Conservation (phyloP, 192 early-diverging fungal genomes). For the Lobulomyces angularis region DNA sequence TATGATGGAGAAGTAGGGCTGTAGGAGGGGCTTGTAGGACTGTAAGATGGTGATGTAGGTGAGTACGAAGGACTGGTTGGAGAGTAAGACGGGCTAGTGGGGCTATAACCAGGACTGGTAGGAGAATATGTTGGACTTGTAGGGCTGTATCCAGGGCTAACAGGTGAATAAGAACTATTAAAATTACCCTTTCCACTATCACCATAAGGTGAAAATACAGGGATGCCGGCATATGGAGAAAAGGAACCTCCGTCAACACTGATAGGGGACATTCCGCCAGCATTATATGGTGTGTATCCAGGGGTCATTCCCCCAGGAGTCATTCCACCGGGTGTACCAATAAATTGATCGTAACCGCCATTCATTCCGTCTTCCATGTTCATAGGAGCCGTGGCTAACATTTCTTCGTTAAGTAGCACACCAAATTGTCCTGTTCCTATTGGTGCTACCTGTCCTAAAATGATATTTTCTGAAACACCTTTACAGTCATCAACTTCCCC, state of each 20-base stretch:
- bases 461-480: conserved; percentile 94
- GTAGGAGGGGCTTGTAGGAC: conserved; percentile 29
- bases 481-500: conserved; percentile 89
- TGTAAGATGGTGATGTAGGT: conserved; percentile 31
- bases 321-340: conserved; percentile 10
- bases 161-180: conserved; percentile 21
- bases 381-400: conserved; percentile 55
- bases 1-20: conserved; percentile 68
- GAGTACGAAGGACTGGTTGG: conserved; percentile 38
- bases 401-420: conserved; percentile 85
- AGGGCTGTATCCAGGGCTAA: conserved; percentile 30
- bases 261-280: conserved; percentile 35
- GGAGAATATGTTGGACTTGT: conserved; percentile 45
- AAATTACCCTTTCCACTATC: too few species aligned
- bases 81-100: conserved; percentile 63
- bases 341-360: too few species aligned
- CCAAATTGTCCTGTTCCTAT: conserved; percentile 90
- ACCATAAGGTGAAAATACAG: too few species aligned
- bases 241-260: conserved; percentile 26
- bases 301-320: conserved; percentile 52
- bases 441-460: conserved; percentile 93
- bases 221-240: conserved; percentile 23
- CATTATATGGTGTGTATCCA: conserved; percentile 70
- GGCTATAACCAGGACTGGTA: conserved; percentile 45
- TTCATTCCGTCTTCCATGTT: neutral